Conservation (phyloP, 192 early-diverging fungal genomes). For the Coemansia sp. region DNA sequence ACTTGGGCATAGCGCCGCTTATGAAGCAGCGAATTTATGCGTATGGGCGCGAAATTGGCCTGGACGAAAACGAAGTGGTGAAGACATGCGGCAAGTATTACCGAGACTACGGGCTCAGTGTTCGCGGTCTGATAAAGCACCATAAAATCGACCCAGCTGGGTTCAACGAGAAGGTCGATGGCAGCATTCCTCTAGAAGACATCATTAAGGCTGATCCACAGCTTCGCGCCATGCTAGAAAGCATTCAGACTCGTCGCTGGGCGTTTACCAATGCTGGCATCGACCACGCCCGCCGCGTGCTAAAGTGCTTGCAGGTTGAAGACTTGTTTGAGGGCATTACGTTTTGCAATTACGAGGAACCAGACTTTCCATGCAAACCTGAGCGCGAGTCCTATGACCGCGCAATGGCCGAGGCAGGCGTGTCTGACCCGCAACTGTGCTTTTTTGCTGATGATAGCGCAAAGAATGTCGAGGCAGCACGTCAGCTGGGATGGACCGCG, state of each 20-base stretch:
- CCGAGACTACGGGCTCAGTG: constrained; percentile 67
- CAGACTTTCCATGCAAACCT: constrained; percentile 75
- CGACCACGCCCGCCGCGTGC: constrained; percentile 67
- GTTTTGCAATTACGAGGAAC: constrained; percentile 68
- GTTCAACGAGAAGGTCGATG: constrained; percentile 69
- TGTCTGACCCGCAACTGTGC: constrained; percentile 56
- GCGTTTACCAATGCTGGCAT: constrained; percentile 76
- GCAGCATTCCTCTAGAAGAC: constrained; percentile 62
- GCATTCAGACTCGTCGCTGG: constrained; percentile 62
- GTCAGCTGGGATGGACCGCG: constrained; percentile 49
- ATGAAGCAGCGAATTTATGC: constrained; percentile 64
- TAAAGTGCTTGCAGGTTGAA: constrained; percentile 60
- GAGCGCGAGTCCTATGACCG: constrained; percentile 52
- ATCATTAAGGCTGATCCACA: constrained; percentile 59
- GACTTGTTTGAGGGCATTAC: constrained; percentile 76
- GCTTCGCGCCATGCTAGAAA: constrained; percentile 61
- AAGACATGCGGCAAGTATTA: constrained; percentile 60
- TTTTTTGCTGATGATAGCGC: constrained; percentile 77
- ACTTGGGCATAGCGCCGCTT: constrained; percentile 52
- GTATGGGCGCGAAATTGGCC: constrained; percentile 58
- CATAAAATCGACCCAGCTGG: constrained; percentile 65
- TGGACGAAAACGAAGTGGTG: constrained; percentile 55
- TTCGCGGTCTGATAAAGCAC: constrained; percentile 67
- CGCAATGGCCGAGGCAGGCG: constrained; percentile 69
- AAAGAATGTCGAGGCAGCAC: constrained; percentile 63